Percentiles rank a stretch among this genome's conserved stretches.
These are phyloP conservation scores for Gracilaria domingensis DNA, from an alignment of 23 red algal species.

Conservation along the genomic window DNA sequence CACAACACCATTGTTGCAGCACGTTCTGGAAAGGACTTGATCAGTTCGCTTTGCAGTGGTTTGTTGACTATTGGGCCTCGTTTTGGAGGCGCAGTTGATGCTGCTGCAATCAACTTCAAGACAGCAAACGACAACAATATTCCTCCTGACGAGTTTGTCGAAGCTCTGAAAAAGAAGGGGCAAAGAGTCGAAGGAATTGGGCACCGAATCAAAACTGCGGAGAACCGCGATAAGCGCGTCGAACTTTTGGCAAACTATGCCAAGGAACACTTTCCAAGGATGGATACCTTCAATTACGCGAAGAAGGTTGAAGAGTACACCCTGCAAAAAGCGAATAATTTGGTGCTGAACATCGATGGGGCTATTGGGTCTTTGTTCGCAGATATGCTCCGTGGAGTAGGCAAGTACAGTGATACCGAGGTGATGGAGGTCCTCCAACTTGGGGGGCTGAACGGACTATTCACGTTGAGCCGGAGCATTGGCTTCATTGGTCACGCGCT, in stretches of 20 bases:
- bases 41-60: slow-evolving; percentile 93
- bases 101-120: slow-evolving; percentile 97
- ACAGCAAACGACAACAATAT: slow-evolving; percentile 69
- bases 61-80: slow-evolving; percentile 98
- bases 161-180: slow-evolving; percentile 89
- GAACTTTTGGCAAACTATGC: slow-evolving; percentile 94
- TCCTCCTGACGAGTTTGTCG: slow-evolving; percentile 95
- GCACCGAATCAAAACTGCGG: slow-evolving; percentile 98
- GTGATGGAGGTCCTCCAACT: slow-evolving; percentile 94
- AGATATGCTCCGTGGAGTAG: slow-evolving; percentile 79
- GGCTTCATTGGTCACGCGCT: slow-evolving; percentile 98
- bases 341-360: slow-evolving; percentile 99
- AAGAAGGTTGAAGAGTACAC: slow-evolving; percentile 94
- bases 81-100: slow-evolving; percentile 98
- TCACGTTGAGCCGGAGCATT: slow-evolving; percentile 91
- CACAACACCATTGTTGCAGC: slow-evolving; percentile 99
- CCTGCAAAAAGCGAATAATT: slow-evolving; percentile 94
- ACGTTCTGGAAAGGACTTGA: slow-evolving; percentile 92
- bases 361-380: slow-evolving; percentile 96
- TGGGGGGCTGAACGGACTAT: slow-evolving; percentile 95
- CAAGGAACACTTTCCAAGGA: slow-evolving; percentile 83
- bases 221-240: slow-evolving; percentile 95
- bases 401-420: slow-evolving; percentile 62
- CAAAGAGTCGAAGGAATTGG: slow-evolving; percentile 98
- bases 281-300: slow-evolving; percentile 88